phyloP scores from a whole-genome alignment of 2,329 filamentous ascomycete genomes.

The Pezicula radicicola region DNA sequence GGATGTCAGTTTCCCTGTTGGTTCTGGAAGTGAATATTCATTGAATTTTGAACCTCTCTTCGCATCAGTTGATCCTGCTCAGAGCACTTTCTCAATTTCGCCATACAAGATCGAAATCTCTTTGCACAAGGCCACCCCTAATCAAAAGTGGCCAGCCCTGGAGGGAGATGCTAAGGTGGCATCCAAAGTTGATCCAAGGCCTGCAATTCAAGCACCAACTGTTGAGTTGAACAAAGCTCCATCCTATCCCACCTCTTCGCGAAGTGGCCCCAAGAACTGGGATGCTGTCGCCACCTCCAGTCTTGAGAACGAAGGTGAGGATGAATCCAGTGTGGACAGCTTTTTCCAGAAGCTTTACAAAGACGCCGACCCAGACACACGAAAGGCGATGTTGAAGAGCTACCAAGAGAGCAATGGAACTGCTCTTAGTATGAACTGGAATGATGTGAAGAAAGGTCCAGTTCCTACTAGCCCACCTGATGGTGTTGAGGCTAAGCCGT shows the following conservation, averaged over 20 bases:
- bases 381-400: slow-evolving; percentile 96
- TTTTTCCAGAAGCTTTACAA: slow-evolving; percentile 94
- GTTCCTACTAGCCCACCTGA: slow-evolving; percentile 75
- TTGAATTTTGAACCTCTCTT: slow-evolving; percentile 66
- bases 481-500: slow-evolving; percentile 75
- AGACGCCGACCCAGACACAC: slow-evolving; percentile 71
- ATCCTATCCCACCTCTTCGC: slow-evolving; percentile 83
- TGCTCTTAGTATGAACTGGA: slow-evolving; percentile 87
- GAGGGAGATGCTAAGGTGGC: slow-evolving; percentile 19
- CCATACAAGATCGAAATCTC: slow-evolving; percentile 78
- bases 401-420: slow-evolving; percentile 94
- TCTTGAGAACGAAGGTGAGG: slow-evolving; percentile 51
- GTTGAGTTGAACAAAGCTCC: slow-evolving; percentile 38
- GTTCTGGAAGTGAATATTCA: slow-evolving; percentile 48
- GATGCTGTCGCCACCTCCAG: slow-evolving; percentile 63
- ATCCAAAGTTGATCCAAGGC: slow-evolving; percentile 1
- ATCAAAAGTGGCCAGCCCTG: slow-evolving; percentile 30
- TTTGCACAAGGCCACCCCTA: slow-evolving; percentile 63
- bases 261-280: slow-evolving; percentile 84
- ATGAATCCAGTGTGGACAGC: slow-evolving; percentile 64
- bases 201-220: too few species aligned
- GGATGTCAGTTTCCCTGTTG: slow-evolving; percentile 56
- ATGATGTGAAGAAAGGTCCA: slow-evolving; percentile 68
- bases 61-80: slow-evolving; percentile 56
- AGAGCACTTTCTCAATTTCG: slow-evolving; percentile 63